Percentiles rank a stretch among this genome's conserved stretches.
phyloP scores from a whole-genome alignment of 306 rosid species.

The Sicyos baderoa region DNA sequence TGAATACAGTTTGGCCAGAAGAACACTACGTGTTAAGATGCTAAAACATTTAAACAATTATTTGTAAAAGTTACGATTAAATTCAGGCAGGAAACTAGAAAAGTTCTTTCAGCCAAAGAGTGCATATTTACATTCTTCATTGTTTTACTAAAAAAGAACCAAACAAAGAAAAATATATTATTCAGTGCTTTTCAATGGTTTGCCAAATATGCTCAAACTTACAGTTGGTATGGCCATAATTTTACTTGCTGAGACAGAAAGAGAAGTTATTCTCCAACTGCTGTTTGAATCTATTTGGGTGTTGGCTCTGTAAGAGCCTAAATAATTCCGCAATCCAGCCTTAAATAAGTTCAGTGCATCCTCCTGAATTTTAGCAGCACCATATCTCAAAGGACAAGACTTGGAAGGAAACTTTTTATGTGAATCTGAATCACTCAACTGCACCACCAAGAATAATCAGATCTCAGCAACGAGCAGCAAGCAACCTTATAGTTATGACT shows the following conservation, averaged over 20 bases:
- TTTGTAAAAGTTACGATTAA: neutral
- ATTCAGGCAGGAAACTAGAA: neutral
- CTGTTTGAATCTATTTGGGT: constrained; percentile 38
- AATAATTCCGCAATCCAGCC: constrained; percentile 69
- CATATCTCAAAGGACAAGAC: constrained; percentile 84
- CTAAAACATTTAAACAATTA: neutral
- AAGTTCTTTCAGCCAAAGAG: neutral
- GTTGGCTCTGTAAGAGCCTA: constrained; percentile 38
- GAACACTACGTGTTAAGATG: neutral
- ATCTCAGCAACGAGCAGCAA: constrained; percentile 18
- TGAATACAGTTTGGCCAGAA: neutral
- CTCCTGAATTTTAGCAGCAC: constrained; percentile 80
- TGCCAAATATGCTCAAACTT: constrained; percentile 34
- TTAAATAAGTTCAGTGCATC: constrained; percentile 80
- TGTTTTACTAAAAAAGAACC: neutral
- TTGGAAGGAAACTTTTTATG: constrained; percentile 79
- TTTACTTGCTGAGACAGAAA: constrained; percentile 83
- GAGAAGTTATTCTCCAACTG: constrained; percentile 71
- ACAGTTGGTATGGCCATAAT: constrained; percentile 76
- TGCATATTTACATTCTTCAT: neutral
- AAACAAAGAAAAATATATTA: neutral
- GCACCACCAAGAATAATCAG: constrained; percentile 31
- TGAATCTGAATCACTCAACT: constrained; percentile 60
- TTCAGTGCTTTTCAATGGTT: neutral
- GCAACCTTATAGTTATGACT: neutral